Conservation (phyloP, 202 grass and related monocot species). For the Panicum virgatum region DNA sequence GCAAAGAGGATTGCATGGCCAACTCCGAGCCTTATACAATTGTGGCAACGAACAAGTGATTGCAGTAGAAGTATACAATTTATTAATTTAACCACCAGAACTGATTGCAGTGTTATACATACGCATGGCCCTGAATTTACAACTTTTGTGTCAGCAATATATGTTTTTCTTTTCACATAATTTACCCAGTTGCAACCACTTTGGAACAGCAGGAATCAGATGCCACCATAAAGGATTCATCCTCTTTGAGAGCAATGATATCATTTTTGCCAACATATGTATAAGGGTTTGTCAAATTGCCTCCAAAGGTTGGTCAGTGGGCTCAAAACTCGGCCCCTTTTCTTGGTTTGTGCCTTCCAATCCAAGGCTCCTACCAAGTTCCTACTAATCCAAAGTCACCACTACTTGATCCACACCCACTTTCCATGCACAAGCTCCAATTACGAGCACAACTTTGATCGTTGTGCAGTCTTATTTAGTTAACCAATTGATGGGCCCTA, state of each 20-base stretch:
- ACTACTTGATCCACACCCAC: slow-evolving; percentile 31
- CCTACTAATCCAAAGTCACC: slow-evolving; percentile 24
- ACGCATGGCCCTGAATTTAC: neutral
- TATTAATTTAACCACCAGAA: neutral
- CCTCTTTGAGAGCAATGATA: slow-evolving; percentile 22
- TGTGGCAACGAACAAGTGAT: neutral
- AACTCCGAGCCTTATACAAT: too few species aligned
- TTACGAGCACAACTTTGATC: slow-evolving; percentile 47
- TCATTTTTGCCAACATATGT: neutral
- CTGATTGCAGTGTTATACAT: neutral
- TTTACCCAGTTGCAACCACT: slow-evolving; percentile 14
- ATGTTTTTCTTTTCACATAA: neutral
- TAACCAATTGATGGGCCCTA: slow-evolving; percentile 15
- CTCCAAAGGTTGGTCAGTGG: slow-evolving; percentile 31
- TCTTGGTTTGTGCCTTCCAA: slow-evolving; percentile 21
- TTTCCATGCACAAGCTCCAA: slow-evolving; percentile 45
- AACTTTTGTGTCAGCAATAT: neutral
- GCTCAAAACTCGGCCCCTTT: slow-evolving; percentile 20
- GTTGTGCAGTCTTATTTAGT: slow-evolving; percentile 25
- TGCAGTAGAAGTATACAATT: neutral
- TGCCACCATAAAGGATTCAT: neutral
- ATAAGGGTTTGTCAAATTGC: slow-evolving; percentile 8
- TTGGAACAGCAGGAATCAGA: slow-evolving; percentile 18
- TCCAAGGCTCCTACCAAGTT: slow-evolving; percentile 25
- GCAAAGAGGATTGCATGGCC: too few species aligned